Percentiles rank a stretch among this genome's conserved stretches.
Evolutionary conservation across 108 stramenopile genomes (phyloP).

Genomic region (Nannochloropsis gaditana): DNA sequence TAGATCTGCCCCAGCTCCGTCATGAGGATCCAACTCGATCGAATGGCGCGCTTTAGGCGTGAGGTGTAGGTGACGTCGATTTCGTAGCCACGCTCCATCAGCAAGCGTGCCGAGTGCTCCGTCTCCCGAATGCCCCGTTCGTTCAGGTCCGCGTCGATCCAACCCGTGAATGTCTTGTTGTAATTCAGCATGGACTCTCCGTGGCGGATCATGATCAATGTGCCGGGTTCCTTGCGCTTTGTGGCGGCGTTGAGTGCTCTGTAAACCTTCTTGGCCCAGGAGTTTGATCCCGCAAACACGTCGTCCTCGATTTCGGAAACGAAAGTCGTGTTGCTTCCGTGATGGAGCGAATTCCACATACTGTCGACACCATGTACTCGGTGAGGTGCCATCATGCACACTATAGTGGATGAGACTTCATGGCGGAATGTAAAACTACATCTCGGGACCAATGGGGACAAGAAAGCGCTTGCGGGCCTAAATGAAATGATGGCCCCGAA

Average conservation of each 20-base stretch:
- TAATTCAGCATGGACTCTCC: constrained; percentile 17
- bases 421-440: no score
- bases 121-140: constrained; percentile 25
- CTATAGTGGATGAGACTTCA: background rate
- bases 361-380: constrained; percentile 8
- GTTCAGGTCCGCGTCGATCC: constrained; percentile 33
- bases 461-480: no score
- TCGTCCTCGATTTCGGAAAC: background rate
- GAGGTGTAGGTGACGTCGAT: constrained; percentile 83
- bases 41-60: constrained; percentile 80
- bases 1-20: constrained; percentile 74
- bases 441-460: no score
- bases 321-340: background rate
- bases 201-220: constrained; percentile 5
- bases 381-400: background rate
- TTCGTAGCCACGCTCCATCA: constrained; percentile 72
- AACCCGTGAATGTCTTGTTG: constrained; percentile 30
- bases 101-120: constrained; percentile 34
- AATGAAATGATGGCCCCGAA: no score
- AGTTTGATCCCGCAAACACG: background rate
- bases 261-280: background rate
- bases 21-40: constrained; percentile 72
- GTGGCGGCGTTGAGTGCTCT: constrained; percentile 13
- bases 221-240: background rate
- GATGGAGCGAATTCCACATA: background rate